Evolutionary conservation across 208 protist genomes (phyloP), one percentile per base, ranked within the genome.

Genomic region (Leishmania aethiopica): DNA sequence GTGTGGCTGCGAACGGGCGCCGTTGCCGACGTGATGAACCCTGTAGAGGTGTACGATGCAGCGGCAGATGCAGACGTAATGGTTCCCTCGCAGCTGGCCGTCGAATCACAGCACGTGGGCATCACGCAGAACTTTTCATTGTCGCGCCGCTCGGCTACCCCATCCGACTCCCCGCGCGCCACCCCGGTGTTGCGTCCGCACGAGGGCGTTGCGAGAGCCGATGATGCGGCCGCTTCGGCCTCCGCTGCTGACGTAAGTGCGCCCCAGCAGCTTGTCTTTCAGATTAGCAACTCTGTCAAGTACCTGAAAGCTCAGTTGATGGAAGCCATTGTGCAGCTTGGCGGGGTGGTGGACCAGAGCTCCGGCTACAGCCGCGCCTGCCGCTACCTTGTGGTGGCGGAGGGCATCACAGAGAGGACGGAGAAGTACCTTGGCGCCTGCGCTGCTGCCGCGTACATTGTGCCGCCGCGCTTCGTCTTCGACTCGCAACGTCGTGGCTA

Each of bases 371-470:
- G 83, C 49, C 82, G 77, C 32, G 45, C 70, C 25, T 88, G 86
- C 59, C 92, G 89, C 66, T 92, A 92, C 64, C 87, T 95, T 17
- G 79, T 96, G 35, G 88, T 85, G 40, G 88, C 88, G 22, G 90
- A 94, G 53, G 92, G 93, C 40, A 78, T 92, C 73, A 88, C 90
- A 5, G 92, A 96, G 87, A 88, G 93, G 17, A 96, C 91, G 42
- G 92, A 95, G 81, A 95, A 94, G 82, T 96, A 91, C 60, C 77
- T 96, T 42, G 85, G 92, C 47, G 88, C 88, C 37, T 96, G 93
- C 57, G 93, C 93, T 15, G 91, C 92, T 22, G 82, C 88, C 7
- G 84, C 85, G 17, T 81, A 81, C 75, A 92, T 96, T 32, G 91
- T 96, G 19, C 85, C 93, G 0, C 93, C 93, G 10, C 84, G 87